phyloP scores from a whole-genome alignment of 441 rosid genomes.

The Francoa sonchifolia region DNA sequence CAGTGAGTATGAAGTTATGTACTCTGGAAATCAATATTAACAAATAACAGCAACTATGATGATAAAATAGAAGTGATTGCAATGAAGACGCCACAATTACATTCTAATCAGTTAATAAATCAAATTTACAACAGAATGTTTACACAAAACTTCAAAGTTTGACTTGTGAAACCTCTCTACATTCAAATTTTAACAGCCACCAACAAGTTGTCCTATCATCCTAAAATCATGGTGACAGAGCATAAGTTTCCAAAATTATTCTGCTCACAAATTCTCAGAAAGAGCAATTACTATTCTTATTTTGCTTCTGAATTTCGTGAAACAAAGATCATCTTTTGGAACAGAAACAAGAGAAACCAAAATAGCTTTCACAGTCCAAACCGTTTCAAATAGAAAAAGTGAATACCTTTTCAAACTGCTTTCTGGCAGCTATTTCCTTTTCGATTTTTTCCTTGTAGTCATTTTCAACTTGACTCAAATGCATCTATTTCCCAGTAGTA shows the following conservation, averaged over 20 bases:
- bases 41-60: too few relatives aligned
- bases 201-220: background rate
- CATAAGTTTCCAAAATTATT: too few relatives aligned
- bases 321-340: too few relatives aligned
- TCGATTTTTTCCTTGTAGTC: conserved; percentile 63
- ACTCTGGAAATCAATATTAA: too few relatives aligned
- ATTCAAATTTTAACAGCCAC: background rate
- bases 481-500: too few relatives aligned
- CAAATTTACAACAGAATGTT: background rate
- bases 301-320: too few relatives aligned
- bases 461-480: conserved; percentile 58
- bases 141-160: background rate
- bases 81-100: background rate
- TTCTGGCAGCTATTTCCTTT: conserved; percentile 49
- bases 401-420: conserved; percentile 61
- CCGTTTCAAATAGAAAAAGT: background rate
- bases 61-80: too few relatives aligned
- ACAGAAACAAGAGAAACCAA: background rate
- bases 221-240: background rate
- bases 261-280: too few relatives aligned
- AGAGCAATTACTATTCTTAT: too few relatives aligned
- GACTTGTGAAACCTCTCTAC: background rate
- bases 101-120: background rate
- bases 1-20: too few relatives aligned
- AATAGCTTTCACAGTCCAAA: background rate